A percentile compares a stretch with the other conserved stretches of the same genome.
phyloP scores from a whole-genome alignment of 31 red algal genomes.

The Odonthalia washingtoniensis region DNA sequence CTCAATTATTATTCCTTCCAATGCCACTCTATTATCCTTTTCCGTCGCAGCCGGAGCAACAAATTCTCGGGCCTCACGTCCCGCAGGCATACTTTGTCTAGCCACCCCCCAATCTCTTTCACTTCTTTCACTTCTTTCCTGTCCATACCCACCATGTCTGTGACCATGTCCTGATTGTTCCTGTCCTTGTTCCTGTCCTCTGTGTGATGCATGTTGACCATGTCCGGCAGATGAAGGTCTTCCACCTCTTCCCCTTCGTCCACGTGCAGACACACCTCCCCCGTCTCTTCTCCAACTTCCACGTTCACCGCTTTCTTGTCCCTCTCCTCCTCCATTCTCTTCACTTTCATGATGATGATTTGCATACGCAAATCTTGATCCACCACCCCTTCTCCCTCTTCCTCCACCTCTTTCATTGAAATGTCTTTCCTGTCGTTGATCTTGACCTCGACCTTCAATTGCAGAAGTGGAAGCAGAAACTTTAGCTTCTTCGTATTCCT shows the following conservation, averaged over 20 bases:
- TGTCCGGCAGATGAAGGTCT: constrained; percentile 4
- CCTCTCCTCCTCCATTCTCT: constrained; percentile 25
- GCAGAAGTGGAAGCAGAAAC: neutral
- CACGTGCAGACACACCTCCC: constrained; percentile 18
- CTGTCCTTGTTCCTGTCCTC: constrained; percentile 9
- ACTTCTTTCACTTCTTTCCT: neutral
- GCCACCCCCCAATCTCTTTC: constrained; percentile 73
- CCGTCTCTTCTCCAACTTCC: constrained; percentile 51
- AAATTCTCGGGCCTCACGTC: constrained; percentile 12
- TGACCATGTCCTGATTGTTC: neutral
- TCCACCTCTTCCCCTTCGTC: neutral
- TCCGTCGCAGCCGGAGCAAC: neutral
- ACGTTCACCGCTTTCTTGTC: constrained; percentile 47
- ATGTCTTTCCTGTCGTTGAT: too few species aligned
- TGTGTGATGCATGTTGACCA: constrained; percentile 46
- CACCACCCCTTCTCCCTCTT: neutral
- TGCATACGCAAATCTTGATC: too few species aligned
- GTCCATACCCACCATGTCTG: neutral
- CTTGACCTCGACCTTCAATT: neutral
- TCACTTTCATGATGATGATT: too few species aligned
- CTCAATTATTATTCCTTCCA: neutral
- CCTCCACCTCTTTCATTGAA: too few species aligned
- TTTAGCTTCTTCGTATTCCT: too few species aligned
- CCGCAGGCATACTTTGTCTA: constrained; percentile 43
- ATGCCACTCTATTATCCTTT: neutral